Base-by-base conservation (phyloP, 1,284 basidiomycete species). In the Peniophora sp. region DNA sequence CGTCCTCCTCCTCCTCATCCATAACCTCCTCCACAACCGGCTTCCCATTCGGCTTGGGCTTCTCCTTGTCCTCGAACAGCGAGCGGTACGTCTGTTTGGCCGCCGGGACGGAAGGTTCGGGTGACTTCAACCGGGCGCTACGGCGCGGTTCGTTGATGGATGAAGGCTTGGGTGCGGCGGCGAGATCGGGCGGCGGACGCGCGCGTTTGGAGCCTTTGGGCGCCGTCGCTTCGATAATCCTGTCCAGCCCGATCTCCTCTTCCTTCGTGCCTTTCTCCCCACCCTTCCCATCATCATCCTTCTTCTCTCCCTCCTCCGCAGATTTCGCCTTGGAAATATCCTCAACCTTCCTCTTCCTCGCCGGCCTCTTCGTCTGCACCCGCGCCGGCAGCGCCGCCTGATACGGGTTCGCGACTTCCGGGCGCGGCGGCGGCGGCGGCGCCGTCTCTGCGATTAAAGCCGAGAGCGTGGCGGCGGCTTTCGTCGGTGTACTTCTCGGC, bases 371-470 rank as follows among this genome's bases (percentile, higher is more conserved):
- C 27, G 66, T 62, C 20, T 63, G 60, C 5, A 69, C 60, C 9
- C 62, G 62, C 59, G 83, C 73, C 22, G 81, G 81, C 58, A 74
- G 81, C 12, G 78, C 76, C 22, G 75, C 73, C 61, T 87, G 80
- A 58, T 88, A 88, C 0, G 85, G 85, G 60, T 88, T 88, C 43
- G 74, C 75, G 22, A 86, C 70, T 55, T 83, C 84, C 10, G 78
- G 74, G 54, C 72, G 81, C 62, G 76, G 81, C 17, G 73, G 69
- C 61, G 76, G 81, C 17, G 73, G 69, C 2, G 80, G 82, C 0
- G 81, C 81, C 3, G 74, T 79, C 55, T 81, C 79, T 62, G 82
- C 82, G 56, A 88, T 80, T 36, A 87, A 68, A 52, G 79, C 78
- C 8, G 79, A 68, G 75, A 86, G 79, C 51, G 79, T 76, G 56